Evolutionary conservation across 495 filamentous ascomycete genomes (phyloP).

Genomic region (Astrothelium macrocarpum): DNA sequence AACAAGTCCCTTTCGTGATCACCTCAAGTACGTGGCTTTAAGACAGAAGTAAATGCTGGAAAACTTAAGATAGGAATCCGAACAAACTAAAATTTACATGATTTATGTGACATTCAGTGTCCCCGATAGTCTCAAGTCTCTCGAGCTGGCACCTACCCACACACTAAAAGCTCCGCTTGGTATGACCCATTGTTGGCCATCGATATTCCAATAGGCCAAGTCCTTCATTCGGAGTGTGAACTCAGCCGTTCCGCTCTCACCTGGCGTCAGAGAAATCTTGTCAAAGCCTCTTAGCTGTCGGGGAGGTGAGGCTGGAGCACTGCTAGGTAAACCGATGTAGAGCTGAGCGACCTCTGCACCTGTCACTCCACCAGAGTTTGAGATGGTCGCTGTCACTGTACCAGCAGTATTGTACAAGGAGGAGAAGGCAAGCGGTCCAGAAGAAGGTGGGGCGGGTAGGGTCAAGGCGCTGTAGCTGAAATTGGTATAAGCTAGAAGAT

Average conservation of each 20-base stretch:
- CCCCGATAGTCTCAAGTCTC: constrained; percentile 32
- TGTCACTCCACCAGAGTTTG: constrained; percentile 43
- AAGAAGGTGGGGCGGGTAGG: background rate
- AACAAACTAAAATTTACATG: no score
- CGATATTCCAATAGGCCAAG: constrained; percentile 46
- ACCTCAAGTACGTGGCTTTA: no score
- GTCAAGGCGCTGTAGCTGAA: background rate
- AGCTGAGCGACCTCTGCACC: constrained; percentile 54
- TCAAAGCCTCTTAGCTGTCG: constrained; percentile 49
- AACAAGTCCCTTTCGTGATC: no score
- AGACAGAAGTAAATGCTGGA: no score
- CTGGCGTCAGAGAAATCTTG: constrained; percentile 41
- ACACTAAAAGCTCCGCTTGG: constrained; percentile 40
- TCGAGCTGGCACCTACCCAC: constrained; percentile 42
- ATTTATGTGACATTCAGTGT: background rate
- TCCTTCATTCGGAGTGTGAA: constrained; percentile 44
- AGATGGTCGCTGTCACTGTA: constrained; percentile 37
- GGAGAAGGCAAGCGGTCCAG: background rate
- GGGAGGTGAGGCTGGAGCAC: constrained; percentile 32
- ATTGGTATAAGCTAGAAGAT: background rate
- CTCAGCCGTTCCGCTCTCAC: constrained; percentile 35
- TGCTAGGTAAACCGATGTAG: constrained; percentile 33
- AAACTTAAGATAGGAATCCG: no score
- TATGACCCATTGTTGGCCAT: constrained; percentile 43
- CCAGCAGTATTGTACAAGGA: constrained; percentile 37